These are phyloP conservation scores for Capronia americana DNA, from an alignment of 2,329 filamentous ascomycete genomes.

Conservation along the genomic window DNA sequence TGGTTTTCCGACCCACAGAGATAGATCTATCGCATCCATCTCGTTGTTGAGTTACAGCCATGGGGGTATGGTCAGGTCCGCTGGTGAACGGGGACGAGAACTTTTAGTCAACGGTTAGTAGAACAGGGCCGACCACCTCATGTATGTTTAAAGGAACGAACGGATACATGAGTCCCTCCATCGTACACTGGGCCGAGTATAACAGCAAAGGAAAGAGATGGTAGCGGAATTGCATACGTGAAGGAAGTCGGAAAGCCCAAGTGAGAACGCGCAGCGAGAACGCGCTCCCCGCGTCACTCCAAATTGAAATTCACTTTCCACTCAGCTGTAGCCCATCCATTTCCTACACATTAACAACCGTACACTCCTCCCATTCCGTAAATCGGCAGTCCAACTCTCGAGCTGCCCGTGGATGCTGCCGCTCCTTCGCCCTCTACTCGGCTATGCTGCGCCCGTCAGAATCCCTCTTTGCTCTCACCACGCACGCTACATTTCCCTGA, in stretches of 20 bases:
- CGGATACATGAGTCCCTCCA: not conserved
- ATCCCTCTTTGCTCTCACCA: not conserved
- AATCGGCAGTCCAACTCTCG: not conserved
- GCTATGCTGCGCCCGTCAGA: constrained; percentile 23
- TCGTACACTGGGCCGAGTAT: not conserved
- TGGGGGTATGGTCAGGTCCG: not conserved
- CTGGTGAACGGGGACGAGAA: not conserved
- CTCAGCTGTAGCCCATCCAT: not conserved
- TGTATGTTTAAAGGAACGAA: not conserved
- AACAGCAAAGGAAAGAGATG: not conserved
- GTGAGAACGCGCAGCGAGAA: not conserved
- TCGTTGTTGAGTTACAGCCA: not conserved
- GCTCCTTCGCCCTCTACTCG: constrained; percentile 29
- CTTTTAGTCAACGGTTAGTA: not conserved
- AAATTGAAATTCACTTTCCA: not conserved
- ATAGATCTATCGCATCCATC: constrained; percentile 26
- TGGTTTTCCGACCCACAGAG: constrained; percentile 36
- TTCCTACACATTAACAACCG: not conserved
- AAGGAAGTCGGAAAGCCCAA: not conserved
- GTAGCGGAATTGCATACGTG: not conserved
- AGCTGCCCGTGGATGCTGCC: constrained; percentile 28
- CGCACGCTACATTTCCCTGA: constrained; percentile 62
- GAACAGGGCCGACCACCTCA: not conserved
- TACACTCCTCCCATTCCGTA: not conserved
- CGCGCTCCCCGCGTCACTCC: not conserved